Conservation (phyloP, 2,329 filamentous ascomycete species). For the Fusarium sarcochroum region DNA sequence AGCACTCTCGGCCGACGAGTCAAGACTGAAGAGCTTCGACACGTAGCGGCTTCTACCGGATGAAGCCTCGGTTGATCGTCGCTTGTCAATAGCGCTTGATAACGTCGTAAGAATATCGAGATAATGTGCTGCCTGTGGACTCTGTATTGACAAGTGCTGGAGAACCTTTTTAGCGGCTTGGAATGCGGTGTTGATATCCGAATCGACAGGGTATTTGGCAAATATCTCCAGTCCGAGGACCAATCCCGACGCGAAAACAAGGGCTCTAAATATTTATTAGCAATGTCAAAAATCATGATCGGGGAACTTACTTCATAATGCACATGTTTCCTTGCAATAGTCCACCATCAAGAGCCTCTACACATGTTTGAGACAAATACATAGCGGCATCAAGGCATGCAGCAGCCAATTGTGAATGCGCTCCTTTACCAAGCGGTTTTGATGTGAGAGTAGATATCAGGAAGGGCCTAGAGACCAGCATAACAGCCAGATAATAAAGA, state of each 20-base stretch:
- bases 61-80: slow-evolving; percentile 31
- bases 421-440: slow-evolving; percentile 45
- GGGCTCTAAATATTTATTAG: slow-evolving; percentile 55
- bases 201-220: slow-evolving; percentile 60
- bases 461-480: slow-evolving; percentile 68
- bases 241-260: slow-evolving; percentile 69
- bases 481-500: slow-evolving; percentile 71
- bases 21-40: slow-evolving; percentile 40
- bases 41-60: slow-evolving; percentile 44
- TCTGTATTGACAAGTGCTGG: slow-evolving; percentile 61
- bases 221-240: slow-evolving; percentile 71
- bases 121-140: slow-evolving; percentile 70
- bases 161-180: slow-evolving; percentile 65
- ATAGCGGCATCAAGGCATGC: slow-evolving; percentile 69
- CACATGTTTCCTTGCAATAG: slow-evolving; percentile 69
- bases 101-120: slow-evolving; percentile 66
- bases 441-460: slow-evolving; percentile 65
- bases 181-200: slow-evolving; percentile 64
- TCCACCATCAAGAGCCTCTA: slow-evolving; percentile 60
- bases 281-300: rapidly evolving
- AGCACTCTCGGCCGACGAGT: not conserved
- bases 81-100: slow-evolving; percentile 57
- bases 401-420: slow-evolving; percentile 58
- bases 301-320: slow-evolving; percentile 66
- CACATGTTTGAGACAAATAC: slow-evolving; percentile 68